phyloP scores from a whole-genome alignment of 129 eudicot genomes.

The Saussurea involucrata region DNA sequence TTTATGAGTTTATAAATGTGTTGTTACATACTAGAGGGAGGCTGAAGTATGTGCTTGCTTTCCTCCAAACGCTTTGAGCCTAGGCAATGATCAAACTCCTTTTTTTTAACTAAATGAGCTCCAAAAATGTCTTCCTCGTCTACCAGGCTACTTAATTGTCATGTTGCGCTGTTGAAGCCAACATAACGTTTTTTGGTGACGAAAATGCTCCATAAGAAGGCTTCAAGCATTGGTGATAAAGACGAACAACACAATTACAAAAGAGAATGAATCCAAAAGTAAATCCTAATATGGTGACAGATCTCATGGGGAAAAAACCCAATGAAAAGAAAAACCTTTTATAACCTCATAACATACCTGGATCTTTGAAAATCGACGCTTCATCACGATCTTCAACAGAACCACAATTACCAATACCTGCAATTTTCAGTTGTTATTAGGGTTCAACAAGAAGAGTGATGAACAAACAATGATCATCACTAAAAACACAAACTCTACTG shows the following conservation, averaged over 20 bases:
- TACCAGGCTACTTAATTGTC: constrained; percentile 52
- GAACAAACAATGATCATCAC: too few species aligned
- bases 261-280: not conserved
- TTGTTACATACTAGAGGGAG: too few species aligned
- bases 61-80: too few species aligned
- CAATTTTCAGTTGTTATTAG: constrained; percentile 18
- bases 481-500: too few species aligned
- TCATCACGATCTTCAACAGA: constrained; percentile 78
- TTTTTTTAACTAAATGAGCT: constrained; percentile 58
- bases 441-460: not conserved
- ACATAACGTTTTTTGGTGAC: constrained; percentile 60
- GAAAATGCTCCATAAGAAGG: constrained; percentile 77
- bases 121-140: constrained; percentile 67
- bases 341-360: constrained; percentile 57
- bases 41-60: too few species aligned
- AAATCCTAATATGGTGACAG: not conserved
- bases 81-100: too few species aligned
- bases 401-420: constrained; percentile 98
- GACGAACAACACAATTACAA: not conserved
- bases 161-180: constrained; percentile 53
- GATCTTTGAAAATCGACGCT: constrained; percentile 84
- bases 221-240: constrained; percentile 53
- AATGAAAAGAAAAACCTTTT: not conserved
- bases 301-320: not conserved
- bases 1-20: too few species aligned